These are phyloP conservation scores for Tremella fuciformis DNA, from an alignment of 768 basidiomycete species.

Conservation along the genomic window DNA sequence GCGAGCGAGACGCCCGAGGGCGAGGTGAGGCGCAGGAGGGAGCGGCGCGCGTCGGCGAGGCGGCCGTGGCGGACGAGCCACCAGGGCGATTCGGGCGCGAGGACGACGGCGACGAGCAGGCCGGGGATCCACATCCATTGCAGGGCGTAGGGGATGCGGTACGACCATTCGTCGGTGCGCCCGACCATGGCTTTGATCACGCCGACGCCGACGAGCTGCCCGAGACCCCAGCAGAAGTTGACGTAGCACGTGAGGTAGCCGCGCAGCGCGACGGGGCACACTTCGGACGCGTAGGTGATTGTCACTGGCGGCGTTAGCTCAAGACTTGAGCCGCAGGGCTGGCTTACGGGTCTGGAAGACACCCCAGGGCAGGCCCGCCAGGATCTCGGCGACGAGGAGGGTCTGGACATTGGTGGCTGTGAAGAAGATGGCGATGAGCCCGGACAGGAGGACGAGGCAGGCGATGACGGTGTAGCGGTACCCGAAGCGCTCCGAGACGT, in stretches of 20 bases:
- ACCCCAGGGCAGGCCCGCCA: conserved; percentile 54
- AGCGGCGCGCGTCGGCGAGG: conserved; percentile 37
- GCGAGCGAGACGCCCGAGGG: conserved; percentile 10
- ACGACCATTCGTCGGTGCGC: conserved; percentile 34
- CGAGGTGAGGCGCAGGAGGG: conserved; percentile 30
- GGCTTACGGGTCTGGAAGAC: conserved; percentile 40
- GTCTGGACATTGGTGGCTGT: conserved; percentile 31
- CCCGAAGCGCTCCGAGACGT: conserved; percentile 50
- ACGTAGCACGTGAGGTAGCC: conserved; percentile 47
- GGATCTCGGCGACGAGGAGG: conserved; percentile 40
- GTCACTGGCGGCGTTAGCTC: conserved; percentile 19
- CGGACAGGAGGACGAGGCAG: conserved; percentile 38
- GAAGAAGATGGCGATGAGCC: conserved; percentile 44
- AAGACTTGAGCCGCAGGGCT: background rate
- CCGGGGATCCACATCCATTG: conserved; percentile 45
- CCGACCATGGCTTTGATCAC: conserved; percentile 44
- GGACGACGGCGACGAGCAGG: conserved; percentile 35
- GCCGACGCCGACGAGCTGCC: conserved; percentile 48
- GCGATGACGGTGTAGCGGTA: conserved; percentile 49
- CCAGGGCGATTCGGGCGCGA: conserved; percentile 51
- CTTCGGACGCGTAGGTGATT: conserved; percentile 50
- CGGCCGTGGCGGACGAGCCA: conserved; percentile 45
- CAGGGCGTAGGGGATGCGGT: conserved; percentile 25
- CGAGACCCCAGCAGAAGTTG: conserved; percentile 53
- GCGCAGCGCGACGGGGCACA: conserved; percentile 49